Conservation (phyloP, 1,139 yeast genomes). For the Sporopachydermia cereana region DNA sequence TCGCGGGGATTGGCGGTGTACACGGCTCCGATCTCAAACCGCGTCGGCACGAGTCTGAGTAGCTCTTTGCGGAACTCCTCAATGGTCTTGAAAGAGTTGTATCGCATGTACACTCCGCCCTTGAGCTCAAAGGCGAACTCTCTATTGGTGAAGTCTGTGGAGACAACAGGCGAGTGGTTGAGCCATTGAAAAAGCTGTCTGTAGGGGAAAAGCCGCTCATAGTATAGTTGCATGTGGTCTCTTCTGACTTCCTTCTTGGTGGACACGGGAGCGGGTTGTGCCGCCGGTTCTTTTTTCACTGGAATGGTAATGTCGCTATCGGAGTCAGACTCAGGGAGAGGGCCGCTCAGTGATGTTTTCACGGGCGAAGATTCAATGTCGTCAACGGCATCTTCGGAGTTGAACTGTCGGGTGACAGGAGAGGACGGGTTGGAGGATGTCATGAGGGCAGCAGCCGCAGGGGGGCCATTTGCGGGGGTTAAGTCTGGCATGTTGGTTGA, state of each 20-base stretch:
- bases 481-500: constrained; percentile 15
- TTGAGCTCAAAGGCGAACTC: constrained; percentile 89
- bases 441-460: constrained; percentile 9
- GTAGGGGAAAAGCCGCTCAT: constrained; percentile 62
- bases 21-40: constrained; percentile 94
- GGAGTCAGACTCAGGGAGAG: neutral
- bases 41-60: constrained; percentile 62
- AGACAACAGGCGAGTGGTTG: constrained; percentile 67
- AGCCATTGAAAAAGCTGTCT: constrained; percentile 76
- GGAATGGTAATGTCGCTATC: neutral
- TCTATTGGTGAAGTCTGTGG: constrained; percentile 59
- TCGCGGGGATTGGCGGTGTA: constrained; percentile 81
- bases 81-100: constrained; percentile 55
- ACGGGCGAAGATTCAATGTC: constrained; percentile 4
- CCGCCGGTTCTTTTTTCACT: neutral
- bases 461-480: constrained; percentile 8
- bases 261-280: neutral
- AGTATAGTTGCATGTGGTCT: constrained; percentile 48
- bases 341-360: constrained; percentile 3
- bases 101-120: constrained; percentile 71
- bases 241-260: neutral
- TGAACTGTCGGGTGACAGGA: constrained; percentile 14
- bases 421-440: constrained; percentile 16
- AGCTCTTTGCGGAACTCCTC: constrained; percentile 74
- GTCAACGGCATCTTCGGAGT: constrained; percentile 10